Percentiles rank a stretch among this genome's conserved stretches.
These are phyloP conservation scores for Cornus controversa DNA, from an alignment of 148 eudicot genomes.

Conservation along the genomic window DNA sequence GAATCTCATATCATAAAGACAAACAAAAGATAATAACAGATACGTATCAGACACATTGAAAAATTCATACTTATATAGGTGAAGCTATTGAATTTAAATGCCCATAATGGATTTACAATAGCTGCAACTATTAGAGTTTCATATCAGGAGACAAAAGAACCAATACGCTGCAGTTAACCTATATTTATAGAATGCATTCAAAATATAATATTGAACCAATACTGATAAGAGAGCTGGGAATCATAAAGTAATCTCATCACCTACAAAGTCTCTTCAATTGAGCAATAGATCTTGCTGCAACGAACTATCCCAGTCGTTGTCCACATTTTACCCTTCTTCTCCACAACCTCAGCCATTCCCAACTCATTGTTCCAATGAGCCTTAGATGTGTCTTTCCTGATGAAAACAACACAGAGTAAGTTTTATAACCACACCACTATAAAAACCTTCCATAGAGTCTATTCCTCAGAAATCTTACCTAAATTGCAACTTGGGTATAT, in stretches of 20 bases:
- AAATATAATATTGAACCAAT: neutral
- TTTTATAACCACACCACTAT: neutral
- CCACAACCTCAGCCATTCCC: constrained; percentile 79
- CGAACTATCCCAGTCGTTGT: constrained; percentile 71
- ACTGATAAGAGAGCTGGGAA: neutral
- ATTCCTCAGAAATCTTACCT: constrained; percentile 32
- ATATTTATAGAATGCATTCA: neutral
- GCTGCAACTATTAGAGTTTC: too few relatives aligned
- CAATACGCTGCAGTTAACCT: neutral
- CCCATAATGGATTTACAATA: too few relatives aligned
- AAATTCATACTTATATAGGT: too few relatives aligned
- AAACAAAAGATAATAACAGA: too few relatives aligned
- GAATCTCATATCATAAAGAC: too few relatives aligned
- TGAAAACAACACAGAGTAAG: neutral
- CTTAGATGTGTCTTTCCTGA: constrained; percentile 52
- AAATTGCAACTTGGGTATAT: constrained; percentile 53
- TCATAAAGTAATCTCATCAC: constrained; percentile 21
- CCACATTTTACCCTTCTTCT: constrained; percentile 65
- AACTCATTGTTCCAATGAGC: constrained; percentile 65
- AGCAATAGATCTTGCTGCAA: constrained; percentile 53
- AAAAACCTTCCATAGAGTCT: neutral
- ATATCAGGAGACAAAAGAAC: too few relatives aligned
- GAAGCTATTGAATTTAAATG: too few relatives aligned
- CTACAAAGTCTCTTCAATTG: constrained; percentile 80
- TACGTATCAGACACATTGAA: too few relatives aligned